These are phyloP conservation scores for Euphorbia tirucalli DNA, from an alignment of 345 rosid genomes.

Conservation along the genomic window DNA sequence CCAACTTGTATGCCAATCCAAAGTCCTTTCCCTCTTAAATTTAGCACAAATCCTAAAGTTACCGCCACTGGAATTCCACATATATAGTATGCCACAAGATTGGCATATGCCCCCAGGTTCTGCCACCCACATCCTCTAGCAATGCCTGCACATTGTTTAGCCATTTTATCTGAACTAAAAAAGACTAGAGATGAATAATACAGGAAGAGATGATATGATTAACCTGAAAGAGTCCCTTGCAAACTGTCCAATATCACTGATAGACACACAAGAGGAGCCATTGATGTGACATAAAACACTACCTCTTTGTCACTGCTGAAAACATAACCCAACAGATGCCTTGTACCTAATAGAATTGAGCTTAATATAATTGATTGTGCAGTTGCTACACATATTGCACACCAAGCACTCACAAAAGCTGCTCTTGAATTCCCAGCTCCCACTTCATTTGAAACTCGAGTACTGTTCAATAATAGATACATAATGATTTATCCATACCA, in stretches of 20 bases:
- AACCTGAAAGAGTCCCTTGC: too few relatives aligned
- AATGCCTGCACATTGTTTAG: constrained; percentile 22
- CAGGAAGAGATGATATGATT: too few relatives aligned
- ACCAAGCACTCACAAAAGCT: constrained; percentile 12
- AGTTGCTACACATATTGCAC: too few relatives aligned
- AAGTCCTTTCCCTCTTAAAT: constrained; percentile 16
- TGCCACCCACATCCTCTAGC: constrained; percentile 31
- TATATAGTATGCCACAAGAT: constrained; percentile 13
- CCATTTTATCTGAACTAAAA: too few relatives aligned
- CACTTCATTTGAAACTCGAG: too few relatives aligned
- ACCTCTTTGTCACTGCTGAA: too few relatives aligned
- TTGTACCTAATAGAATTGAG: constrained; percentile 17
- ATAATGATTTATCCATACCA: background rate
- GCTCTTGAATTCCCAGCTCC: too few relatives aligned
- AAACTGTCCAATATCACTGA: too few relatives aligned
- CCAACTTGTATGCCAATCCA: constrained; percentile 20
- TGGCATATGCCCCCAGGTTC: constrained; percentile 16
- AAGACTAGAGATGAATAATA: too few relatives aligned
- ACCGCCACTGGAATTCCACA: constrained; percentile 20
- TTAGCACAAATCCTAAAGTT: constrained; percentile 10
- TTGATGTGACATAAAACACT: too few relatives aligned
- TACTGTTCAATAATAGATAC: background rate
- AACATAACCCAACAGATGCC: too few relatives aligned
- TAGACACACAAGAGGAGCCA: too few relatives aligned
- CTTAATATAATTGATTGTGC: constrained; percentile 13